phyloP scores from a whole-genome alignment of 73 alveolate species.

The Tetrahymena borealis region DNA sequence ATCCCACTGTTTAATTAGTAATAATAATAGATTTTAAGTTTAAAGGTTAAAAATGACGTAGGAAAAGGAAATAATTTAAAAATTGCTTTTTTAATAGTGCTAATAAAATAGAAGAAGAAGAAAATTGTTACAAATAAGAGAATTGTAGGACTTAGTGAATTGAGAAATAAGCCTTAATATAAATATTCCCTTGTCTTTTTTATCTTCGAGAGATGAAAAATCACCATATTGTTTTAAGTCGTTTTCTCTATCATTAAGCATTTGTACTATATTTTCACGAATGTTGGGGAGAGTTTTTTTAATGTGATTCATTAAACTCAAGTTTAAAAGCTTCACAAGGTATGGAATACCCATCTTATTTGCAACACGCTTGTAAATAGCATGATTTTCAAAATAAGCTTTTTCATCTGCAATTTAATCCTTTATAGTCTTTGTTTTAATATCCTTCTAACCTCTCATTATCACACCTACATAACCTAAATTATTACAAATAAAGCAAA shows the following conservation, averaged over 20 bases:
- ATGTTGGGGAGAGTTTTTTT: slow-evolving; percentile 41
- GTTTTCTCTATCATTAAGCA: slow-evolving; percentile 1
- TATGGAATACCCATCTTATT: slow-evolving; percentile 46
- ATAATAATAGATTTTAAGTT: not conserved
- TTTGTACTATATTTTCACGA: slow-evolving; percentile 32
- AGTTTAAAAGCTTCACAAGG: slow-evolving; percentile 19
- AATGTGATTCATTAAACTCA: slow-evolving; percentile 37
- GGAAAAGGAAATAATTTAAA: not conserved
- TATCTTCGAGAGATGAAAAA: slow-evolving; percentile 14
- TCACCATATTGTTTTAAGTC: slow-evolving; percentile 30
- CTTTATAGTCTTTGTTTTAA: slow-evolving; percentile 49
- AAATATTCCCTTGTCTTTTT: slow-evolving; percentile 1
- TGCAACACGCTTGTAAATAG: slow-evolving; percentile 31
- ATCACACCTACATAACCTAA: slow-evolving; percentile 95
- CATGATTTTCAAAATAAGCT: slow-evolving; percentile 53
- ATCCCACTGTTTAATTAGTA: slow-evolving; percentile 44
- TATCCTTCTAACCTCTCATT: slow-evolving; percentile 56
- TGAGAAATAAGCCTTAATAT: slow-evolving; percentile 12
- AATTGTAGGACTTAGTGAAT: slow-evolving; percentile 14
- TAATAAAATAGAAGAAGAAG: not conserved
- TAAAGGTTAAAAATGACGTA: not conserved
- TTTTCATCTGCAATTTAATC: slow-evolving; percentile 69
- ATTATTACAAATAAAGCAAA: too few species aligned
- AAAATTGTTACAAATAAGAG: not conserved
- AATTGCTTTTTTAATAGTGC: not conserved